Base-by-base conservation (phyloP, 495 filamentous ascomycete species). In the Hypoxylon intermedium region DNA sequence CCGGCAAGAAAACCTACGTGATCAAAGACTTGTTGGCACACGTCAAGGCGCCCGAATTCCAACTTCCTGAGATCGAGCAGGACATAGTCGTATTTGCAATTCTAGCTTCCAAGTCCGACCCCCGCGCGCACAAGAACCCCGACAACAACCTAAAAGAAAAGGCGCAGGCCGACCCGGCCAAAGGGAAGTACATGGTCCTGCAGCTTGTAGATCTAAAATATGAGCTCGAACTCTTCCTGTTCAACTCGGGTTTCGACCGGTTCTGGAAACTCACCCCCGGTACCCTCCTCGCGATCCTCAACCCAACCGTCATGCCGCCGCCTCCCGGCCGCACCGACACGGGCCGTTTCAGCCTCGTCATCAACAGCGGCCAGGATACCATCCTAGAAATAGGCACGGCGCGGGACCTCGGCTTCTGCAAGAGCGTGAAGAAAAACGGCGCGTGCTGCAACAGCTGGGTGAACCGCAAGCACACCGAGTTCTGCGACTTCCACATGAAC, bases 401-500 rank as follows among this genome's bases (percentile, higher is more conserved):
- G 3, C 82, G 90, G 28, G 95, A 99, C 72, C 80, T 99, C 1
- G 91, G 87, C 3, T 97, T 87, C 71, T 99, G 95, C 76, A 93
- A 92, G 70, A 82, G 82, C 13, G 75, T 91, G 43, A 89, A 89
- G 64, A 92, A 89, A 62, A 92, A 97, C 74, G 93, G 93, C 19
- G 82, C 88, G 57, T 77, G 78, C 30, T 99, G 94, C 71, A 83
- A 82, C 20, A 75, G 80, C 42, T 99, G 95, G 95, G 79, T 99
- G 26, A 92, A 99, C 69, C 83, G 80, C 50, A 82, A 90, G 7
- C 90, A 91, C 65, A 96, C 92, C 5, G 89, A 96, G 60, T 91
- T 89, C 70, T 99, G 94, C 75, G 90, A 95, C 58, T 99, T 89
- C 63, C 94, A 99, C 67, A 83, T 96, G 63, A 89, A 96, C 66